Evolutionary conservation across 2,329 filamentous ascomycete genomes (phyloP).

Genomic region (Claviceps spartinae): DNA sequence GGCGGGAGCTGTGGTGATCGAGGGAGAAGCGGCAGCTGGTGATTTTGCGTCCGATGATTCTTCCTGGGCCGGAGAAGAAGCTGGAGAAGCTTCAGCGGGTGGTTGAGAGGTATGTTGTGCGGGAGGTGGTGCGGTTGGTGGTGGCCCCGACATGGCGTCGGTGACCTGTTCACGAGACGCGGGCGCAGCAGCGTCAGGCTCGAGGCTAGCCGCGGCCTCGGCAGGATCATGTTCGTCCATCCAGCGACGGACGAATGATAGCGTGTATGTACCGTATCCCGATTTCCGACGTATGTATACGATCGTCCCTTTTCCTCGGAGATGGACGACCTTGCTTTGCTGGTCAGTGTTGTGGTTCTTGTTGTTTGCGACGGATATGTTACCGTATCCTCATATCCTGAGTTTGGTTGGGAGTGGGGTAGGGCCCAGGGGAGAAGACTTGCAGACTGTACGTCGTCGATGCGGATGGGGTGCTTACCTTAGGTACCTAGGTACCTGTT

Average conservation of each 20-base stretch:
- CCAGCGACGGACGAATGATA: not conserved
- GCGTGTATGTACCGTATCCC: not conserved
- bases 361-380: not conserved
- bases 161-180: constrained; percentile 10
- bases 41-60: not conserved
- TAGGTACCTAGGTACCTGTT: too few relatives aligned
- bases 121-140: constrained; percentile 3
- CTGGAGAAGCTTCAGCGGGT: not conserved
- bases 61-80: not conserved
- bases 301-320: not conserved
- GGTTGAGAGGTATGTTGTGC: constrained; percentile 1
- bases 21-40: not conserved
- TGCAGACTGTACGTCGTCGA: too few relatives aligned
- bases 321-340: not conserved
- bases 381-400: too few relatives aligned
- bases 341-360: not conserved
- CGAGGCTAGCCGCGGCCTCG: constrained; percentile 5
- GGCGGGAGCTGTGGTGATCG: not conserved
- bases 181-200: not conserved
- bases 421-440: not conserved
- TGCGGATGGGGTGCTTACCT: too few relatives aligned
- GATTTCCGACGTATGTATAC: not conserved
- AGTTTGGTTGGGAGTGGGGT: not conserved
- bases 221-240: constrained; percentile 9
- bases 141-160: constrained; percentile 6